Evolutionary conservation across 2,329 filamentous ascomycete genomes (phyloP), one percentile per base, ranked within the genome.

Genomic region (Apiospora hydei): DNA sequence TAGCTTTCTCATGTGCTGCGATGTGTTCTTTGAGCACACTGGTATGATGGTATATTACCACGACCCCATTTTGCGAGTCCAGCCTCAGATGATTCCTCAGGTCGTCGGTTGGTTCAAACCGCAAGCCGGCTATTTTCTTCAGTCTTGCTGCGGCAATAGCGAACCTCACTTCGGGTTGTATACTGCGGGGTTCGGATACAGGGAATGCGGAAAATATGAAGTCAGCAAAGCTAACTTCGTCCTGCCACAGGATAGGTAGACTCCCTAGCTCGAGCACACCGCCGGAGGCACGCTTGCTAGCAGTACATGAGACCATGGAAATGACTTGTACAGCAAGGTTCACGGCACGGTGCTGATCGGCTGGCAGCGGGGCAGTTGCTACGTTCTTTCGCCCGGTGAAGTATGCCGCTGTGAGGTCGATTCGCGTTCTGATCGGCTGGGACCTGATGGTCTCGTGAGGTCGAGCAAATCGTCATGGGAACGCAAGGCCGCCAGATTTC

Each of bases 41-140:
- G 16, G 78, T 77, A 67, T 80, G 75, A 71, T 81, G 78, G 61
- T 76, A 81, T 68, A 81, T 74, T n/a, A 78, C 74, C 16, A 80
- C 73, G 1, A 77, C 72, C 6, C 75, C 77, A 10, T 68, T 72
- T 57, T 75, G 78, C 53, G 74, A 70, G 64, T 81, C 78, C 1
- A 80, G 71, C 51, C 74, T 78, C 10, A 81, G 73, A 61, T 81
- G 79, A 64, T 76, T 76, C 66, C 76, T 76, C n/a, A 81, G 72
- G 61, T 80, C 76, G 53, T 80, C 74, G 6, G 78, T 80, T 49
- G 75, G 74, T 46, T 73, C 57, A 69, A 80, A 77, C 18, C 61
- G 73, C 46, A 80, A 47, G 38, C 75, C 71, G n/a, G 77, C 75
- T 44, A 69, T 70, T 47, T 77, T 78, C 67, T 77, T 77, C 10